These are phyloP conservation scores for Aspergillus ellipticus DNA, from an alignment of 495 filamentous ascomycete genomes.

Conservation along the genomic window DNA sequence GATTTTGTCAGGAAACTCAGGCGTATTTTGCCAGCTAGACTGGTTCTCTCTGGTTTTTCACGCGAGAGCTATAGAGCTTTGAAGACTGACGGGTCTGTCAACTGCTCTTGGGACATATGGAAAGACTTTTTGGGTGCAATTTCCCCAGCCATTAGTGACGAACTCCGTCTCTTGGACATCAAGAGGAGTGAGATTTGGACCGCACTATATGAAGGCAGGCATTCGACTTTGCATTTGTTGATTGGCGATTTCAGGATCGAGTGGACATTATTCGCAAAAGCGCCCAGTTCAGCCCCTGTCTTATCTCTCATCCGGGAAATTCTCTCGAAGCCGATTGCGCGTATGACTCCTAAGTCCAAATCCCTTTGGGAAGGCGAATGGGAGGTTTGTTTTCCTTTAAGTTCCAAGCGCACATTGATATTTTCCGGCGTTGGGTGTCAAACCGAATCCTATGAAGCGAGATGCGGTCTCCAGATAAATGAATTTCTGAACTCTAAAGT, in stretches of 20 bases:
- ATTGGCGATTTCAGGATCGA: constrained; percentile 38
- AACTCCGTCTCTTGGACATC: constrained; percentile 44
- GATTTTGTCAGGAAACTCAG: constrained; percentile 48
- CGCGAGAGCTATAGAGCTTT: constrained; percentile 20
- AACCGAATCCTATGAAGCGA: constrained; percentile 24
- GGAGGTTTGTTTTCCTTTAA: constrained; percentile 47
- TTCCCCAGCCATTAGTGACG: constrained; percentile 28
- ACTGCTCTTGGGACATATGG: constrained; percentile 25
- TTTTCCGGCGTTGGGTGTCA: constrained; percentile 23
- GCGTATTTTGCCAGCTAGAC: constrained; percentile 42
- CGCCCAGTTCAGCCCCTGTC: constrained; percentile 28
- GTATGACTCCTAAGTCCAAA: constrained; percentile 33
- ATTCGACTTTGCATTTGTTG: constrained; percentile 47
- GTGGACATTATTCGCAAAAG: constrained; percentile 55
- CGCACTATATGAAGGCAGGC: constrained; percentile 45
- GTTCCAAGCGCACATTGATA: constrained; percentile 16
- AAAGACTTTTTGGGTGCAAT: constrained; percentile 33
- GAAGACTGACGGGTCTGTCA: constrained; percentile 8
- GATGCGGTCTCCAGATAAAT: constrained; percentile 38
- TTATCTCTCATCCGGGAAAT: constrained; percentile 43
- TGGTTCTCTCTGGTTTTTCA: constrained; percentile 36
- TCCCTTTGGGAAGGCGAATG: constrained; percentile 45
- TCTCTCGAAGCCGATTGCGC: constrained; percentile 53
- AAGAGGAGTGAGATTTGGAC: constrained; percentile 51
- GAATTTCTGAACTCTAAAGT: constrained; percentile 33